These are phyloP conservation scores for Ogataea degrootiae DNA, from an alignment of 805 yeast species.

Conservation along the genomic window DNA sequence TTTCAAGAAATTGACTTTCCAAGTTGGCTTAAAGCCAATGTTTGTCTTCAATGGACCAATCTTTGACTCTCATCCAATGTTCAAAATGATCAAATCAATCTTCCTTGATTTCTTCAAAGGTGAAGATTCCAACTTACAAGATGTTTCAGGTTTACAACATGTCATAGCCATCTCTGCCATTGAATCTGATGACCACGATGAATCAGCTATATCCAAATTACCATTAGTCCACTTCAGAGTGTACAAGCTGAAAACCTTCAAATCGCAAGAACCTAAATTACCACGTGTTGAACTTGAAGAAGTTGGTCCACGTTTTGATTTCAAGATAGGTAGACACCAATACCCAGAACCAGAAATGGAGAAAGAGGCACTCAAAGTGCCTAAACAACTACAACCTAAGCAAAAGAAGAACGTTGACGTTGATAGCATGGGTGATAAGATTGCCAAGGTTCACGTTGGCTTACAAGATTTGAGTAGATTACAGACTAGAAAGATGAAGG, in stretches of 20 bases:
- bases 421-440: conserved; percentile 91
- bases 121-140: conserved; percentile 73
- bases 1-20: conserved; percentile 75
- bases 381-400: conserved; percentile 77
- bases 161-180: conserved; percentile 77
- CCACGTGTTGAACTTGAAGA: conserved; percentile 95
- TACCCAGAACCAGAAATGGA: conserved; percentile 81
- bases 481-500: conserved; percentile 98
- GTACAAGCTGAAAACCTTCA: conserved; percentile 75
- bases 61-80: conserved; percentile 85
- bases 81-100: conserved; percentile 77
- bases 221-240: conserved; percentile 89
- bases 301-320: conserved; percentile 93
- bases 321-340: conserved; percentile 83
- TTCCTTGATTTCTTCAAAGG: conserved; percentile 91
- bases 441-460: conserved; percentile 95
- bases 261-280: conserved; percentile 72
- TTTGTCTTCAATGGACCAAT: conserved; percentile 88
- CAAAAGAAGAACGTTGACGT: conserved; percentile 83
- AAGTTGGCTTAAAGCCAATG: conserved; percentile 91
- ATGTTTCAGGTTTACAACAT: conserved; percentile 92
- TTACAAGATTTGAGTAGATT: conserved; percentile 84
- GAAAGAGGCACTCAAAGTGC: conserved; percentile 79
- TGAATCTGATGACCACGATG: conserved; percentile 71
- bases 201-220: conserved; percentile 49